A percentile compares a stretch with the other conserved stretches of the same genome.
phyloP scores from a whole-genome alignment of 257 asterid species.

The Echites panduratus region DNA sequence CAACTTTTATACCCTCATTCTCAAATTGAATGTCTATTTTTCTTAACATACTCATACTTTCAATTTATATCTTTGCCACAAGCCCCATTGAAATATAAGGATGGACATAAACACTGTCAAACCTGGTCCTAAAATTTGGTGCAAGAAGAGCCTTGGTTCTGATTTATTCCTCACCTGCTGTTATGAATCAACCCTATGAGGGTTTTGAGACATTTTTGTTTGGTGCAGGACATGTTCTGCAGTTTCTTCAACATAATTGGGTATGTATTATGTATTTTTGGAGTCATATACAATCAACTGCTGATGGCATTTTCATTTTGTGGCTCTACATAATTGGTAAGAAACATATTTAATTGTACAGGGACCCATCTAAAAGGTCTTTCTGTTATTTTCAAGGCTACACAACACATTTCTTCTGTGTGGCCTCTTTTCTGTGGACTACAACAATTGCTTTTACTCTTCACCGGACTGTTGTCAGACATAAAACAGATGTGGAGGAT shows the following conservation, averaged over 20 bases:
- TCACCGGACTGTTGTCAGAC: constrained; percentile 97
- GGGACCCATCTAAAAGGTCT: constrained; percentile 96
- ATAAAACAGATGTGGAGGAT: constrained; percentile 97
- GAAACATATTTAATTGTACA: constrained; percentile 29
- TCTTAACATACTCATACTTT: neutral
- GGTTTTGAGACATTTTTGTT: constrained; percentile 11
- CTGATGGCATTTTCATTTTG: constrained; percentile 8
- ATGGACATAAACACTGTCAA: neutral
- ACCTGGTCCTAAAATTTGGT: neutral
- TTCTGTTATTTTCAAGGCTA: constrained; percentile 97
- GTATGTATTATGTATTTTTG: constrained; percentile 35
- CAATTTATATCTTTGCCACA: neutral
- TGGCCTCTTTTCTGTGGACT: constrained; percentile 96
- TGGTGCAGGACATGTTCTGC: constrained; percentile 91
- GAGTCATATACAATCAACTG: constrained; percentile 10
- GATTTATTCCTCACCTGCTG: neutral
- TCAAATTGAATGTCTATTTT: neutral
- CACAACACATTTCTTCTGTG: constrained; percentile 94
- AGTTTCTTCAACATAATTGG: constrained; percentile 97
- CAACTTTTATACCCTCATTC: neutral
- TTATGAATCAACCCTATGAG: neutral
- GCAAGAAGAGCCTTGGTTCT: neutral
- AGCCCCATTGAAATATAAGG: neutral
- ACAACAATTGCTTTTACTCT: constrained; percentile 94
- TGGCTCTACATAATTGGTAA: constrained; percentile 4